Evolutionary conservation across 176 grass and related monocot species (phyloP).

Genomic region (Carex scoparia): DNA sequence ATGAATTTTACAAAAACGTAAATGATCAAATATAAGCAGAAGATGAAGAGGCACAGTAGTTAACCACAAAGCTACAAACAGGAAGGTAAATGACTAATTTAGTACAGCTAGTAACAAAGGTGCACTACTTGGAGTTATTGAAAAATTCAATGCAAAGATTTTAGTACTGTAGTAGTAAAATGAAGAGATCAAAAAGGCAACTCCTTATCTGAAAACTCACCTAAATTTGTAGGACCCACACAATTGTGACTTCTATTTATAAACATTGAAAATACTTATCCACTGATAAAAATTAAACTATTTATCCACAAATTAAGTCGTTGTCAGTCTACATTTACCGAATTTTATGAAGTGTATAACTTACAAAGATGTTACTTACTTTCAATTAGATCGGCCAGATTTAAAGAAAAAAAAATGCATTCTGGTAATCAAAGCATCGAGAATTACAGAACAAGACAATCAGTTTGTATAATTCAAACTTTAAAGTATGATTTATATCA

Average conservation of each 20-base stretch:
- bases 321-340: constrained; percentile 10
- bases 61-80: background rate
- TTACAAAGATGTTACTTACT: background rate
- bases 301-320: constrained; percentile 12
- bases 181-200: background rate
- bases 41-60: background rate
- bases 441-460: background rate
- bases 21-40: background rate
- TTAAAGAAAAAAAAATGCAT: background rate
- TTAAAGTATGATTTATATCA: background rate
- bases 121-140: background rate
- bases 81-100: background rate
- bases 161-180: background rate
- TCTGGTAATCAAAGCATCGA: background rate
- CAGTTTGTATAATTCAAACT: background rate
- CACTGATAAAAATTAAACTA: background rate
- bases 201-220: background rate
- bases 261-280: background rate
- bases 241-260: background rate
- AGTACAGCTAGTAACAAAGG: background rate
- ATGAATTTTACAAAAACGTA: background rate
- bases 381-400: background rate
- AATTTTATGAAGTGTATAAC: background rate
- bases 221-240: background rate
- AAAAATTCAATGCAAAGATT: background rate